Conservation (phyloP, 768 basidiomycete genomes). For the Scleroderma bovista region DNA sequence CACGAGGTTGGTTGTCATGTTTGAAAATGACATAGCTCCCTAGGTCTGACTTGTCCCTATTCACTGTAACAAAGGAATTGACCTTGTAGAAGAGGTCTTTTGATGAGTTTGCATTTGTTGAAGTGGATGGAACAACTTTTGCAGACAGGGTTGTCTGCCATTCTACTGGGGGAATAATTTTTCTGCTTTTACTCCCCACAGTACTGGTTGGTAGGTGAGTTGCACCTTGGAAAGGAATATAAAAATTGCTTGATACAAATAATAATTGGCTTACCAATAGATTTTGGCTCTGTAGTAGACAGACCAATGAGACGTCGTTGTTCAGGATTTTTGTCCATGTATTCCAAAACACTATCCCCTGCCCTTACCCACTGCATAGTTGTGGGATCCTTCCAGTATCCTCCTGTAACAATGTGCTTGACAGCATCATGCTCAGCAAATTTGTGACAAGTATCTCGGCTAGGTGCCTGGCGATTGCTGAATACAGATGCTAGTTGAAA, state of each 20-base stretch:
- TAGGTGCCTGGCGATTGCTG: slow-evolving; percentile 28
- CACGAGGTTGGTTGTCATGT: neutral
- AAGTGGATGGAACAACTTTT: neutral
- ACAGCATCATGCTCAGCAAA: slow-evolving; percentile 9
- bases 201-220: neutral
- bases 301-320: slow-evolving; percentile 3
- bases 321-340: slow-evolving; percentile 3
- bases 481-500: slow-evolving; percentile 20
- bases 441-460: slow-evolving; percentile 13
- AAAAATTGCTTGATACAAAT: neutral
- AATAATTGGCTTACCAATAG: neutral
- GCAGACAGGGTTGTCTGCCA: slow-evolving; percentile 2
- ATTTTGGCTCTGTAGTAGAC: neutral
- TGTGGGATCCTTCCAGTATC: slow-evolving; percentile 7
- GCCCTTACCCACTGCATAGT: slow-evolving; percentile 3
- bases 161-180: neutral
- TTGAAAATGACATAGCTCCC: slow-evolving; percentile 1
- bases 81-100: neutral
- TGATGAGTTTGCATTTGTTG: neutral
- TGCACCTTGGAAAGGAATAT: neutral
- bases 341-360: neutral
- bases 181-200: neutral
- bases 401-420: slow-evolving; percentile 12
- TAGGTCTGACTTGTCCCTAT: slow-evolving; percentile 1
- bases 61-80: neutral